Evolutionary conservation across 169 alveolate species (phyloP).

Genomic region (Theileria parva): DNA sequence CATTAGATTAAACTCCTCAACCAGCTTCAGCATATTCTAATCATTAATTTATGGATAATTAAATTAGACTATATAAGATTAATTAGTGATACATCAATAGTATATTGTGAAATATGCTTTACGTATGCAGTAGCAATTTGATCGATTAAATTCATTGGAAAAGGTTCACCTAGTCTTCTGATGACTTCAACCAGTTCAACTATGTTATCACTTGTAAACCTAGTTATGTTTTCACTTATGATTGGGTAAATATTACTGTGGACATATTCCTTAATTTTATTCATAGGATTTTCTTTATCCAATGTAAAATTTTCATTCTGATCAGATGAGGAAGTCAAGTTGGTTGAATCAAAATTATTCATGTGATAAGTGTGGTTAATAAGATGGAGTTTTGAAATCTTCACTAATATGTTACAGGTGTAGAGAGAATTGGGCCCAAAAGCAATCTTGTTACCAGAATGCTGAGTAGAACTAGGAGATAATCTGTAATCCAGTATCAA

Average conservation of each 20-base stretch:
- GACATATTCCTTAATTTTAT: constrained; percentile 8
- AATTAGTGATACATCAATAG: background rate
- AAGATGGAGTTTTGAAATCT: constrained; percentile 1
- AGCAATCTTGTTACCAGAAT: background rate
- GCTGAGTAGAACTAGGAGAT: background rate
- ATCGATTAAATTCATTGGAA: constrained; percentile 9
- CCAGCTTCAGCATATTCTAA: constrained; percentile 25
- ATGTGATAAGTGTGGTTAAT: background rate
- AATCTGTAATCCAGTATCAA: background rate
- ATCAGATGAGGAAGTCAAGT: background rate
- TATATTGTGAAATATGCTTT: constrained; percentile 25
- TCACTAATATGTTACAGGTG: constrained; percentile 9
- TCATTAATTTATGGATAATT: background rate
- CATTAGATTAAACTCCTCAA: constrained; percentile 24
- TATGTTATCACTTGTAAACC: constrained; percentile 23
- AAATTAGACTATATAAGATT: background rate
- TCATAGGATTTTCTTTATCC: background rate
- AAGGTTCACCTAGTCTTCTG: constrained; percentile 21
- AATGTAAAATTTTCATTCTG: background rate
- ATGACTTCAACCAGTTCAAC: background rate
- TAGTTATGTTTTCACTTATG: constrained; percentile 4
- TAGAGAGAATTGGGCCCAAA: background rate
- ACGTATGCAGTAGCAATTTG: background rate
- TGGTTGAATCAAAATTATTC: background rate
- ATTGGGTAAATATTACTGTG: background rate